These are phyloP conservation scores for Bidens hawaiensis DNA, from an alignment of 140 eudicot species.

Conservation along the genomic window DNA sequence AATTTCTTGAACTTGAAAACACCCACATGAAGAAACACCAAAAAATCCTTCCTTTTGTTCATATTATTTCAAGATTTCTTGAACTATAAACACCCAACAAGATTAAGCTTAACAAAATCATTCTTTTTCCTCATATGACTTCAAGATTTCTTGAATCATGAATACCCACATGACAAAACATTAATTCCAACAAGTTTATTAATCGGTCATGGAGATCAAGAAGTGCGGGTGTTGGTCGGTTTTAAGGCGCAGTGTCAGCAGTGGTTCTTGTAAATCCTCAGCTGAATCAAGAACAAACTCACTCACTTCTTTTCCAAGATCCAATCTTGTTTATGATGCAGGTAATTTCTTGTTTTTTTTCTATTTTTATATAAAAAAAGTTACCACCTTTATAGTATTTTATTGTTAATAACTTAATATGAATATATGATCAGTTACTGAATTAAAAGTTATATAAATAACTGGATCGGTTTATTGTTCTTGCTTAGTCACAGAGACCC, in stretches of 20 bases:
- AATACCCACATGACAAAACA: constrained; percentile 25
- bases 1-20: constrained; percentile 22
- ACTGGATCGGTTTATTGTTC: not conserved
- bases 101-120: not conserved
- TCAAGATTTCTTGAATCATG: constrained; percentile 24
- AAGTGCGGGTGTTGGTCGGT: constrained; percentile 92
- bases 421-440: no score
- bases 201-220: constrained; percentile 39
- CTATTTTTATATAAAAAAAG: not conserved
- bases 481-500: constrained; percentile 70
- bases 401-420: not conserved
- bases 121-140: constrained; percentile 10
- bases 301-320: constrained; percentile 52
- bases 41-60: constrained; percentile 10
- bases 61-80: constrained; percentile 18
- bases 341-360: constrained; percentile 32
- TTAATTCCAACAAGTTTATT: not conserved
- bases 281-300: constrained; percentile 51
- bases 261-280: constrained; percentile 44
- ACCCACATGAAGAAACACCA: constrained; percentile 15
- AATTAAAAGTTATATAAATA: no score
- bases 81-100: constrained; percentile 20
- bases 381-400: constrained; percentile 13
- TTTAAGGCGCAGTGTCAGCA: constrained; percentile 51
- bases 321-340: constrained; percentile 95